Base-by-base conservation (phyloP, 139 green algal species). In the Micractinium sp. region DNA sequence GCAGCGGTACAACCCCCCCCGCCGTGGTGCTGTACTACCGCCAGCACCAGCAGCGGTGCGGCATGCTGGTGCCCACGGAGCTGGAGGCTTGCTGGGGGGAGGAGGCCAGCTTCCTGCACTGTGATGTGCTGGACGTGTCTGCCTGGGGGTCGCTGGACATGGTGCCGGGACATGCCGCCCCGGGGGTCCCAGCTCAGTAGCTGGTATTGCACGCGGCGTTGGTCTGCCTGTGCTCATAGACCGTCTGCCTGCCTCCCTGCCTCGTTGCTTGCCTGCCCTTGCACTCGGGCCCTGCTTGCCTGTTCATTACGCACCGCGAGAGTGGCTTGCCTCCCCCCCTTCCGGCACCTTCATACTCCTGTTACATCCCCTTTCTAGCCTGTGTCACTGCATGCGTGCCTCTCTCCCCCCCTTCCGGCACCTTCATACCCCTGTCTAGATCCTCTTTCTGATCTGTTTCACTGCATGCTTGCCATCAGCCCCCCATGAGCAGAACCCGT, bases 41-140 rank as follows among this genome's bases (percentile, higher is more conserved):
- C 29, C 78, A 29, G 41, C 47, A 84, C 23, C 35, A 36, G 41
- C 78, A 67, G 78, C 78, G 41, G 41, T 66, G 78, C 78, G 78
- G 41, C 78, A 67, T 84, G 78, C 53, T 69, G 78, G 78, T 84
- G 38, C 78, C 78, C 0, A 63, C 41, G 1, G 78, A 84, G 78
- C 53, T 84, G 19, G 78, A 84, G 78, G 78, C 74, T 14, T 53
- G 74, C 74, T 47, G 74, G 33, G 33, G 74, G 14, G 63, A 71
- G 63, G 63, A 71, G 63, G 63, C 63, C 39, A 71, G 63, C 74
- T 80, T 80, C 74, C 14, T 80, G 74, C 74, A 80, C 74, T 47
- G 33, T n/a, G 74, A 80, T 35, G n/a, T 80, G 15, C 14, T 35
- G 3, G n/a, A 53, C 16, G 36, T 80, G 74, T 53, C 74, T 1